A percentile compares a stretch with the other conserved stretches of the same genome.
Evolutionary conservation across 75 land plant genomes (phyloP).

Genomic region (Cunninghamia lanceolata): DNA sequence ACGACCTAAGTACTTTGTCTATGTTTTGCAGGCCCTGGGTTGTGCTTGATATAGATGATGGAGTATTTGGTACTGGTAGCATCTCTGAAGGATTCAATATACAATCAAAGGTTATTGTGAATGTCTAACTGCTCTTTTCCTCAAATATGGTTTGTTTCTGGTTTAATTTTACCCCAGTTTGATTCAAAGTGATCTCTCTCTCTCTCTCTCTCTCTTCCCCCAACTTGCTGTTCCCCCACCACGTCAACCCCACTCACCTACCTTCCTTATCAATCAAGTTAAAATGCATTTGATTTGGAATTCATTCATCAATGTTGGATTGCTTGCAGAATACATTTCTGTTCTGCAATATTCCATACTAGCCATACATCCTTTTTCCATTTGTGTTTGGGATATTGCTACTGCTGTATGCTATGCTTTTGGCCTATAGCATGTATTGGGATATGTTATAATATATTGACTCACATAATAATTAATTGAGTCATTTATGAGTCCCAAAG

Average conservation of each 20-base stretch:
- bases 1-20: not conserved
- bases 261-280: not conserved
- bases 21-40: constrained; percentile 7
- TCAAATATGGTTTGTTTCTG: not conserved
- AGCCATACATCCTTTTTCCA: not conserved
- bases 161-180: not conserved
- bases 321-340: not conserved
- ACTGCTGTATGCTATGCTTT: not conserved
- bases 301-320: not conserved
- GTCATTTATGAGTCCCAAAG: no score
- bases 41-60: not conserved
- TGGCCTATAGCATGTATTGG: no score
- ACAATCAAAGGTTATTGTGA: not conserved
- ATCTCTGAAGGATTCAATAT: not conserved
- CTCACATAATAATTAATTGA: no score
- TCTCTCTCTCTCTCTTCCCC: not conserved
- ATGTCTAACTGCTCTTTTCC: not conserved
- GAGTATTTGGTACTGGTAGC: not conserved
- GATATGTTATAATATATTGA: no score
- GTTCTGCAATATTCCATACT: not conserved
- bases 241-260: no score
- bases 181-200: not conserved
- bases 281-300: not conserved
- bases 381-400: not conserved
- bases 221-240: not conserved